Percentiles rank a stretch among this genome's conserved stretches.
phyloP scores from a whole-genome alignment of 768 basidiomycete genomes.

The Kockovaella imperatae region DNA sequence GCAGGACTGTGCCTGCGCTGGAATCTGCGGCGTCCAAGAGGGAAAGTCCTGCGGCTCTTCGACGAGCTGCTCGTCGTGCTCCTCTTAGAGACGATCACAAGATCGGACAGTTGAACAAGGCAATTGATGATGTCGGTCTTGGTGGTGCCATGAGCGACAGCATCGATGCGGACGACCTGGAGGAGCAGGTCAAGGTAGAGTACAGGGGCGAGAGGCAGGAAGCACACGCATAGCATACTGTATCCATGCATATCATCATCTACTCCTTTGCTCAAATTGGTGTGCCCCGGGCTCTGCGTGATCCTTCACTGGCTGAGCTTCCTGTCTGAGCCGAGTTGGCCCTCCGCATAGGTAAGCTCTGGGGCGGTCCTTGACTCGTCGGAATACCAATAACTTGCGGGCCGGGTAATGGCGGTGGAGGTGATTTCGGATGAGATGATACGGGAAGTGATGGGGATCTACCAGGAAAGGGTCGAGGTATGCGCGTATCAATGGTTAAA shows the following conservation, averaged over 20 bases:
- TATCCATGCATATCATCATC: not conserved
- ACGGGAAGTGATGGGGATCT: not conserved
- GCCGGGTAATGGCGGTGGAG: not conserved
- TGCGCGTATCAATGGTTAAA: not conserved
- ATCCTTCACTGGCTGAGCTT: not conserved
- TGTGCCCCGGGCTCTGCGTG: not conserved
- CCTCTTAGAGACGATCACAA: no score
- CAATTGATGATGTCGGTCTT: conserved; percentile 1
- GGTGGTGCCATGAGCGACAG: conserved; percentile 4
- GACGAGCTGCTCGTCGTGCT: no score
- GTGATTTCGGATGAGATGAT: not conserved
- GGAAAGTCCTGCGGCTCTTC: no score
- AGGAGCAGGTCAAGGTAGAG: no score
- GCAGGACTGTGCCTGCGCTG: no score
- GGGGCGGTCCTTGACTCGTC: not conserved
- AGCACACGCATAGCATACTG: not conserved
- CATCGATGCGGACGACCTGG: conserved; percentile 15
- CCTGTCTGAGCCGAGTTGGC: not conserved
- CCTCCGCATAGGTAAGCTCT: not conserved
- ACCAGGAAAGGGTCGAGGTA: not conserved
- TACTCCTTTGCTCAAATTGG: no score
- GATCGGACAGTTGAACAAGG: conserved; percentile 5
- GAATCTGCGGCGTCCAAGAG: no score
- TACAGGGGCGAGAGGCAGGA: conserved; percentile 1
- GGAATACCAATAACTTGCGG: not conserved